Evolutionary conservation across 495 filamentous ascomycete genomes (phyloP), one percentile per base, ranked within the genome.

Genomic region (Cercophora scortea): DNA sequence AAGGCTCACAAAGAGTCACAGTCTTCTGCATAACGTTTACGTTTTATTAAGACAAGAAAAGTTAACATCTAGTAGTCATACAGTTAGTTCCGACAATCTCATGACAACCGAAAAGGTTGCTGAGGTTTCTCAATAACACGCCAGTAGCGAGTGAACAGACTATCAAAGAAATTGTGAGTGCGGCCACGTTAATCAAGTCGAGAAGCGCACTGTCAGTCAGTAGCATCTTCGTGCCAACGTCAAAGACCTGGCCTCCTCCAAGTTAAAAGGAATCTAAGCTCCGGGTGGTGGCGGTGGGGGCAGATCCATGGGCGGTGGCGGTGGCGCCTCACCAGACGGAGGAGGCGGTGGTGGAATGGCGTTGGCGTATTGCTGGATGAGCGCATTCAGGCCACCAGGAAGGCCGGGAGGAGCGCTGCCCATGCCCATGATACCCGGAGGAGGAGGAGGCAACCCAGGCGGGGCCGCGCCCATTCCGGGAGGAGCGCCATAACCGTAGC

Each of bases 291-390:
- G 86, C 13, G 87, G 87, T 17, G 87, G 87, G 36, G 86, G 85
- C 62, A 84, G 79, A 55, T 91, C 87, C 64, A 80, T 83, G 5
- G 87, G 87, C 50, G 86, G 84, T 45, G 85, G 87, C 1, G 88
- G 87, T 42, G 87, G 87, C 35, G 79, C 81, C 49, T 84, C 85
- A 59, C 76, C 74, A 36, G 71, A 66, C 17, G 71, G 66, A 19
- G 76, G 75, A 8, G 74, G 72, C 4, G 79, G 83, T 46, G 83
- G 83, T 39, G 73, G 76, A 38, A 71, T 73, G 50, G 77, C 83
- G 52, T 74, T 76, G 25, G 79, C 71, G 56, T 84, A 85, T 59
- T 84, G 79, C 67, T 82, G 76, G 64, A 86, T 85, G 54, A 89
- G 75, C 15, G 85, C 79, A 52, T 80, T 79, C n/a, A 81, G 61